Evolutionary conservation across 331 rosid species (phyloP).

Genomic region (Pyrus hybrid): DNA sequence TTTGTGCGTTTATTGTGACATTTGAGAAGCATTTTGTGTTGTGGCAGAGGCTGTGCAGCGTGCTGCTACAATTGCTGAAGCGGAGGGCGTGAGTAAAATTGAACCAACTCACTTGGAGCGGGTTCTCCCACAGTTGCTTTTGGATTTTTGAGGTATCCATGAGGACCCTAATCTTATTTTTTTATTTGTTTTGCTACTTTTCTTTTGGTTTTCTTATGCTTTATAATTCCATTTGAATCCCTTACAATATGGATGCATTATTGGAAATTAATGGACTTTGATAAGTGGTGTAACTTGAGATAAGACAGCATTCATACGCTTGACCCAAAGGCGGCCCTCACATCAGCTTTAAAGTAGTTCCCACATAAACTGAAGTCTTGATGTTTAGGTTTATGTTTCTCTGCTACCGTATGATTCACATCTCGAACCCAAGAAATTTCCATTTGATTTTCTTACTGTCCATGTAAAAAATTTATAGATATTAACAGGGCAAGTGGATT

Average conservation of each 20-base stretch:
- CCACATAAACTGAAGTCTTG: not conserved
- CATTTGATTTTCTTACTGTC: not conserved
- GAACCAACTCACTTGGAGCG: conserved; percentile 92
- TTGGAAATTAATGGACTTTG: not conserved
- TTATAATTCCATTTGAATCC: not conserved
- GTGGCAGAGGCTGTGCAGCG: conserved; percentile 82
- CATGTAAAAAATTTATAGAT: not conserved
- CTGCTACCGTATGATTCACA: not conserved
- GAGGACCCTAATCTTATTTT: not conserved
- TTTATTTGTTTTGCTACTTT: not conserved
- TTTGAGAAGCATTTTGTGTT: conserved; percentile 23
- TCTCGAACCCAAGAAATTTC: not conserved
- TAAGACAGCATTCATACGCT: not conserved
- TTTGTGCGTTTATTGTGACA: not conserved
- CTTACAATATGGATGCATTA: not conserved
- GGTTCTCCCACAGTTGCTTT: conserved; percentile 86
- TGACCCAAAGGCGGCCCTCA: not conserved
- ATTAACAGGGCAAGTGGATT: not conserved
- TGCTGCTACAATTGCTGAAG: conserved; percentile 74
- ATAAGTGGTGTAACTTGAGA: not conserved
- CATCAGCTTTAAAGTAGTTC: not conserved
- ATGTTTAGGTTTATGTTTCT: not conserved
- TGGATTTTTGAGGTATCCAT: conserved; percentile 58
- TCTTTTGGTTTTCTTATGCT: not conserved
- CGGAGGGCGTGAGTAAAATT: conserved; percentile 67